A percentile compares a stretch with the other conserved stretches of the same genome.
Evolutionary conservation across 2,329 filamentous ascomycete genomes (phyloP).

Genomic region (Phialophora verrucosa): DNA sequence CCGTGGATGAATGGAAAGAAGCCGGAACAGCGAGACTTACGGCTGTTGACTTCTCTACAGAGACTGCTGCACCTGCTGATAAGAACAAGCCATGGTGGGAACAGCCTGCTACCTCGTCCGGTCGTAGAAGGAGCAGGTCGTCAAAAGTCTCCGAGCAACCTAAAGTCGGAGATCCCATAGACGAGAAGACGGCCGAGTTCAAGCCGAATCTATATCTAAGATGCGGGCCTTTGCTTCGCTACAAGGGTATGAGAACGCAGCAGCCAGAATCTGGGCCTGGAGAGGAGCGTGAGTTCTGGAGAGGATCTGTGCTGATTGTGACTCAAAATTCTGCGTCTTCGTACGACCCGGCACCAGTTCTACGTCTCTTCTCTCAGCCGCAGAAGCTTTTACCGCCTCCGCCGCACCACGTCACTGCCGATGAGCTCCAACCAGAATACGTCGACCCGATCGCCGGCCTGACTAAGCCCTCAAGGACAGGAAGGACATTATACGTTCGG

Average conservation of each 20-base stretch:
- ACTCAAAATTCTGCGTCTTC: conserved; percentile 83
- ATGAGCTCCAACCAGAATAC: conserved; percentile 74
- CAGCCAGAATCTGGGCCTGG: conserved; percentile 42
- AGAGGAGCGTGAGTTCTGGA: conserved; percentile 79
- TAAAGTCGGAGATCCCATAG: conserved; percentile 43
- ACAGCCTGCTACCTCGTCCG: conserved; percentile 54
- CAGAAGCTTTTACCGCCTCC: conserved; percentile 81
- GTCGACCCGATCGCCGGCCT: conserved; percentile 89
- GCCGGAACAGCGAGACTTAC: conserved; percentile 67
- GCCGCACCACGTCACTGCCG: conserved; percentile 69
- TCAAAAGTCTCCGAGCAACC: conserved; percentile 57
- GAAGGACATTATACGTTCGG: conserved; percentile 84
- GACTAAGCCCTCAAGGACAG: conserved; percentile 81
- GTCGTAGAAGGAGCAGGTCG: conserved; percentile 53
- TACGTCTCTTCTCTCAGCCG: conserved; percentile 86
- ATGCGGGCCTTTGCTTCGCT: conserved; percentile 88
- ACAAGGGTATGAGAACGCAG: conserved; percentile 77
- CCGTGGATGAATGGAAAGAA: conserved; percentile 70
- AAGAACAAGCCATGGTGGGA: conserved; percentile 79
- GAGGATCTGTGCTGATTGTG: conserved; percentile 94
- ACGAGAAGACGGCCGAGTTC: conserved; percentile 57
- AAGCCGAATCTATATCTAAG: conserved; percentile 83
- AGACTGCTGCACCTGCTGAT: conserved; percentile 50
- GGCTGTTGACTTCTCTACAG: conserved; percentile 65
- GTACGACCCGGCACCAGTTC: conserved; percentile 75